Base-by-base conservation (phyloP, 768 basidiomycete species). In the Lactifluus volemus region DNA sequence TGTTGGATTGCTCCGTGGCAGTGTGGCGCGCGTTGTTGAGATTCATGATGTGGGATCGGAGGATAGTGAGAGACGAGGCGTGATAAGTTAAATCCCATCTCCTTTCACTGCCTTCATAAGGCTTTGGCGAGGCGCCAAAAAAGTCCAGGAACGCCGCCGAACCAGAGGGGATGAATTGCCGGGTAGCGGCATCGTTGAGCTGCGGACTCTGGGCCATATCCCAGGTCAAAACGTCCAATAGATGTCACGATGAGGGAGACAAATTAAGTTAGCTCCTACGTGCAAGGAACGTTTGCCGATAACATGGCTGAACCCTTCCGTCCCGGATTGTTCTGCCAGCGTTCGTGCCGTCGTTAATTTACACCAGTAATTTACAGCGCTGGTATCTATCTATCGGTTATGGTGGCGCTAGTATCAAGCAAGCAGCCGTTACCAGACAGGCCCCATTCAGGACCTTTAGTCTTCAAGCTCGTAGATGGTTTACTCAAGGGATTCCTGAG, bases 1-100 rank as follows among this genome's bases (percentile, higher is more conserved):
- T 25, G 39, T 21, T 59, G 54, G 50, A 51, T 9, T 64, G 63
- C n/a, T 55, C 55, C 41, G 65, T 29, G 38, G 53, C 51, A n/a
- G 54, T 38, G 63, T 66, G 65, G 53, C 65, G 65, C 54, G 58
- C 42, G 57, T 65, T 58, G 57, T 60, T 55, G 64, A 59, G 52
- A 57, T 54, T 66, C 64, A 65, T 65, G 59, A 50, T 55, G 42
- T 30, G 55, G 39, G 65, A 59, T 55, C 34, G 55, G 15, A 38
- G 32, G 42, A 45, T 41, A 34, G 53, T 21, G 52, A 53, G 52
- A 53, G 53, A 21, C n/a, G 63, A 57, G 58, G 49, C 47, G 64
- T 54, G 62, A 34, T 63, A 57, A 39, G 60, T 55, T 55, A 44
- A 25, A 53, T 34, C 3, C 45, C 38, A 47, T 47, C 34, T 25